Evolutionary conservation across 257 asterid species (phyloP), one percentile per base, ranked within the genome.

Genomic region (Solanum chmielewskii): DNA sequence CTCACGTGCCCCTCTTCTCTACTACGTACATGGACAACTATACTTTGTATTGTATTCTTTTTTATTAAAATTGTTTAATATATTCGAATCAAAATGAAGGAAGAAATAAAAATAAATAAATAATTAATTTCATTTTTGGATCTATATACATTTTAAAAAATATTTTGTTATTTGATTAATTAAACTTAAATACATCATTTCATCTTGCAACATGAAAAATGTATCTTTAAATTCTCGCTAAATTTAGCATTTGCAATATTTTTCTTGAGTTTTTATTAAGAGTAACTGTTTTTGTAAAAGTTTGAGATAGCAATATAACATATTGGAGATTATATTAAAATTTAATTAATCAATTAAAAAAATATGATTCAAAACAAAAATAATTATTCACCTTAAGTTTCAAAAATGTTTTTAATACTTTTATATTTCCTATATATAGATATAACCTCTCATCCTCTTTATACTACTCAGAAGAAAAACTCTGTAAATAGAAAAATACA

Each of bases 1-100:
- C 18, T 80, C 85, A 80, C 85, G 85, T 80, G 69, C 44, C 68
- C 68, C 27, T 80, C 44, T 80, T 9, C 68, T 47, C 31, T 47
- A 47, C 27, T 45, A 45, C 27, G 41, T 78, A 78, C 5, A 77
- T 77, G 83, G 62, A 77, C 59, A 75, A 6, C 59, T 7, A 41
- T 76, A 41, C 83, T 76, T 76, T 35, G 9, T n/a, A 23, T 35
- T 7, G n/a, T 37, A 1, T 3, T 23, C 0, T 23, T 75, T 75
- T 39, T 35, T 33, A 1, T 56, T 75, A 21, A 11, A 12, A 75
- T 23, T 23, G 59, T n/a, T 75, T 7, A 75, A 41, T 76, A 75
- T 76, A 44, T 44, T 77, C 62, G 25, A 42, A 42, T 12, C 25
- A 76, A 76, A 25, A 14, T 77, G 23, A 41, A 41, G 60, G 62